These are phyloP conservation scores for Brassica nigra DNA, from an alignment of 345 rosid genomes.

Conservation along the genomic window DNA sequence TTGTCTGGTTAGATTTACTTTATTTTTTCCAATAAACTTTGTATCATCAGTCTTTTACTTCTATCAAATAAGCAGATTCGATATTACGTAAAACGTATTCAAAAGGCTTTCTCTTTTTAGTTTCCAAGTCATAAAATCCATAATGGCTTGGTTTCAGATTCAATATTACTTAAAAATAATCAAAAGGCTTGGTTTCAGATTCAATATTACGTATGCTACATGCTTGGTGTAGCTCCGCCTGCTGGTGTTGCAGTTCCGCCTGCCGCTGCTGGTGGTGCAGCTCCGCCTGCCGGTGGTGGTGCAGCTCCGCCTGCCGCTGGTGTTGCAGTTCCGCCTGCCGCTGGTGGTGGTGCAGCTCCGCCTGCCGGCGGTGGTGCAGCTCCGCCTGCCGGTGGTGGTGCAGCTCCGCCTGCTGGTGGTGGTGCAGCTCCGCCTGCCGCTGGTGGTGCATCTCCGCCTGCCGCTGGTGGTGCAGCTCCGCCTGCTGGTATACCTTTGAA, in stretches of 20 bases:
- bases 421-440: background rate
- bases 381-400: background rate
- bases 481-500: background rate
- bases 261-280: background rate
- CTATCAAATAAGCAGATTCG: background rate
- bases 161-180: background rate
- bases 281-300: background rate
- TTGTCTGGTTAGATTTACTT: background rate
- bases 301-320: background rate
- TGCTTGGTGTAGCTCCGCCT: background rate
- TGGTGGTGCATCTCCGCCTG: background rate
- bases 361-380: background rate
- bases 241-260: background rate
- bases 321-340: background rate
- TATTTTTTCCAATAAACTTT: background rate
- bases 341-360: background rate
- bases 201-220: background rate
- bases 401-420: background rate
- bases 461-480: background rate
- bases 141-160: background rate
- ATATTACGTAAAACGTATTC: background rate
- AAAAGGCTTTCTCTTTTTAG: background rate
- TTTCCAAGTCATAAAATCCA: conserved; percentile 4
- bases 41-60: background rate
- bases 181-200: too few relatives aligned